Conservation (phyloP, 345 rosid genomes). For the Streptanthus diversifolius region DNA sequence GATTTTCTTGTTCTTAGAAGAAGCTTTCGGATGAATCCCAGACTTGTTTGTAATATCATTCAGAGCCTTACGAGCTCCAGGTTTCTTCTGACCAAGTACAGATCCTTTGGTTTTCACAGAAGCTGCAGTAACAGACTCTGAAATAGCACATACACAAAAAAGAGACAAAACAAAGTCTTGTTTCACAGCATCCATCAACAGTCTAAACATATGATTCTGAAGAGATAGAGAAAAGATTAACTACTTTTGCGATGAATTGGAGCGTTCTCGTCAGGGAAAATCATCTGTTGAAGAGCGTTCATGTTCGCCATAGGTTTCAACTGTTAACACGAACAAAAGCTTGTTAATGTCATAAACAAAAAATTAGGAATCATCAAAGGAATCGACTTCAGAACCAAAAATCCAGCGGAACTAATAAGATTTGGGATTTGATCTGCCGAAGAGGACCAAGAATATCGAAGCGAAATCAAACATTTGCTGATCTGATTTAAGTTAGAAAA, state of each 20-base stretch:
- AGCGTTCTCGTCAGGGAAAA: slow-evolving; percentile 36
- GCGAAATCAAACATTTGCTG: background rate
- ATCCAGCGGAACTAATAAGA: no score
- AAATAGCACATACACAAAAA: background rate
- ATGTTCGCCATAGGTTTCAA: slow-evolving; percentile 25
- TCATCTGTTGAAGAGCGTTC: slow-evolving; percentile 25
- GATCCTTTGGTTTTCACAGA: slow-evolving; percentile 38
- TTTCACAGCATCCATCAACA: background rate
- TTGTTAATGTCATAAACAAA: background rate
- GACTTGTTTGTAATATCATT: slow-evolving; percentile 58
- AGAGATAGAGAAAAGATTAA: background rate
- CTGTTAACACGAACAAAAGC: background rate
- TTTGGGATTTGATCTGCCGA: background rate
- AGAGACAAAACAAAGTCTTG: background rate
- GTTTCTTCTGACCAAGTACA: slow-evolving; percentile 41
- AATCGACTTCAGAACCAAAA: background rate
- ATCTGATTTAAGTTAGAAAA: background rate
- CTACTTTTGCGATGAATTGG: slow-evolving; percentile 28
- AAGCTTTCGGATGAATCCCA: slow-evolving; percentile 18
- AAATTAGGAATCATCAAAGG: background rate
- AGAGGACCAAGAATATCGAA: background rate
- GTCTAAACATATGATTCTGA: background rate
- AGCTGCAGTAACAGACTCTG: slow-evolving; percentile 28
- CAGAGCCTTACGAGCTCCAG: slow-evolving; percentile 48
- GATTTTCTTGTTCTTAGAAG: slow-evolving; percentile 34